A percentile compares a stretch with the other conserved stretches of the same genome.
Conservation (phyloP, 345 rosid species). For the Salix koriyanagi region DNA sequence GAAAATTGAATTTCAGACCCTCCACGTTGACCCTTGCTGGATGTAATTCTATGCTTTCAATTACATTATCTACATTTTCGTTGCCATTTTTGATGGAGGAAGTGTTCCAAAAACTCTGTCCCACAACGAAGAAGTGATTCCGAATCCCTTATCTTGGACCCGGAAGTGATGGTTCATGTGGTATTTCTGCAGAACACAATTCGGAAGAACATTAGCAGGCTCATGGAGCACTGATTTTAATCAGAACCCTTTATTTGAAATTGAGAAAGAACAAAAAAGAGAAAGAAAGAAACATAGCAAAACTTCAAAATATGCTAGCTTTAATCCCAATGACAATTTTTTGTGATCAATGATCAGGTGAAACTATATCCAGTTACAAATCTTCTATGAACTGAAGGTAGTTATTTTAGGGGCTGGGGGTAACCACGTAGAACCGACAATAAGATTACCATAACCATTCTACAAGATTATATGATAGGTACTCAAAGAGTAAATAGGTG, state of each 20-base stretch:
- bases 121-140: constrained; percentile 90
- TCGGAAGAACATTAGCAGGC: background rate
- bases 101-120: constrained; percentile 82
- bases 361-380: background rate
- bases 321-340: background rate
- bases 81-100: constrained; percentile 35
- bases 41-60: background rate
- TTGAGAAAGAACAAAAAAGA: no score
- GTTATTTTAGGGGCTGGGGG: background rate
- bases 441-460: background rate
- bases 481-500: background rate
- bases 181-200: constrained; percentile 57
- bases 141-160: constrained; percentile 77
- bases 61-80: constrained; percentile 10
- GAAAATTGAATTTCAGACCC: background rate
- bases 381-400: background rate
- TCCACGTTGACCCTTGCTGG: background rate
- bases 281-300: background rate
- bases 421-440: background rate
- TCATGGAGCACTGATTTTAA: no score
- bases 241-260: no score
- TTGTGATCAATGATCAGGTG: background rate
- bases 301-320: background rate
- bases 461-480: background rate
- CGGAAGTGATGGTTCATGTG: constrained; percentile 96